Base-by-base conservation (phyloP, 768 basidiomycete genomes). In the Panellus pusillus region DNA sequence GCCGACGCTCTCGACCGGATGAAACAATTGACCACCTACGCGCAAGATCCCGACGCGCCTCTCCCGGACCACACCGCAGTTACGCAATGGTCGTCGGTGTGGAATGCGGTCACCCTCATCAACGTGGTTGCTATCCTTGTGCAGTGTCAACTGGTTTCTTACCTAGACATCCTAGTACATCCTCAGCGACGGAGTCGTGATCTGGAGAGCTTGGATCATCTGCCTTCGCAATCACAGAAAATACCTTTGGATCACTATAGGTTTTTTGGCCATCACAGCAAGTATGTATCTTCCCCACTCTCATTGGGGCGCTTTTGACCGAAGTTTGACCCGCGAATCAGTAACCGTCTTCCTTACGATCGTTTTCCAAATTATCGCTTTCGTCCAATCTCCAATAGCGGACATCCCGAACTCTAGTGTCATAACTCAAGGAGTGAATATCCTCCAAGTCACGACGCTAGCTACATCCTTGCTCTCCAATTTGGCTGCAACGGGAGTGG, bases 401-500 rank as follows among this genome's bases (percentile, higher is more conserved):
- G 42, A 46, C 19, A 18, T 60, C 12, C 31, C 44, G 13, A 19
- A 36, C 17, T 46, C 14, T 13, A 50, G 12, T 15, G 13, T 19
- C 1, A 3, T 56, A 9, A 32, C 2, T 11, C 20, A 12, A 2
- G 39, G 19, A 27, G 50, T 56, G 40, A 27, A 55, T 20, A 18
- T 47, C n/a, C 40, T 56, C 2, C 58, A 60, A 40, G 14, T 60
- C 6, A n/a, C 31, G 0, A 53, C 54, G 9, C n/a, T 60, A 38
- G 27, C 14, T 6, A 50, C 58, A 36, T 55, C 54, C 9, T 17
- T 52, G 20, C 39, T 60, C 13, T 60, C 58, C 38, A 60, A 60
- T 47, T 39, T 60, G 5, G 44, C 50, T 44, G 58, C 58, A 5
- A 60, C 58, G 1, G 58, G 50, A 6, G 47, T 54, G 9, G 57